These are phyloP conservation scores for Russula sp. DNA, from an alignment of 768 basidiomycete genomes.

Conservation along the genomic window DNA sequence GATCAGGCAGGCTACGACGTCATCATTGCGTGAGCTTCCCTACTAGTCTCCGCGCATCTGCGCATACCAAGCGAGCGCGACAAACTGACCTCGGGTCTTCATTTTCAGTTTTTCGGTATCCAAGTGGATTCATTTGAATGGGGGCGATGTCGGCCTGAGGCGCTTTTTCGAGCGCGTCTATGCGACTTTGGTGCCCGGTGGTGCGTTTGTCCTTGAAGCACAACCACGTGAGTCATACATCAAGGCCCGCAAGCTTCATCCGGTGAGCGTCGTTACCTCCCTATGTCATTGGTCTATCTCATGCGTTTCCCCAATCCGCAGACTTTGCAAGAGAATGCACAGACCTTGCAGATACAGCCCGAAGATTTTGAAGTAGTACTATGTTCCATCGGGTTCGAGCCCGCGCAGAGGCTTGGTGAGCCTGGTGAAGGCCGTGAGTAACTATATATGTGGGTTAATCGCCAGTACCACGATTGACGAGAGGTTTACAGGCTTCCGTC, in stretches of 20 bases:
- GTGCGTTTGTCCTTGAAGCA: slow-evolving; percentile 71
- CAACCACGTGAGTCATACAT: slow-evolving; percentile 82
- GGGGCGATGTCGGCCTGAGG: slow-evolving; percentile 64
- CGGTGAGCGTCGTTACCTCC: slow-evolving; percentile 32
- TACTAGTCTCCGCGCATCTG: no score
- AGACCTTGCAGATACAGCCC: slow-evolving; percentile 50
- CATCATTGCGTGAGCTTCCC: slow-evolving; percentile 59
- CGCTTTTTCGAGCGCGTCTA: slow-evolving; percentile 61
- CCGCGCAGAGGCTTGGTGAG: slow-evolving; percentile 40
- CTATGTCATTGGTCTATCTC: not conserved
- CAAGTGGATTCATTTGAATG: slow-evolving; percentile 89
- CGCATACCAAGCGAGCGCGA: not conserved
- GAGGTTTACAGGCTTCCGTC: slow-evolving; percentile 17
- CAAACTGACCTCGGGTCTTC: not conserved
- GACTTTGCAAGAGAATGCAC: slow-evolving; percentile 55
- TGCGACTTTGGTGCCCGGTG: slow-evolving; percentile 49
- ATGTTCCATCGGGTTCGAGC: slow-evolving; percentile 53
- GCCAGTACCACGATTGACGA: not conserved
- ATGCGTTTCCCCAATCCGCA: slow-evolving; percentile 23
- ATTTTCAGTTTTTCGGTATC: slow-evolving; percentile 66
- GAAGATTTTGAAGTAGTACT: slow-evolving; percentile 49
- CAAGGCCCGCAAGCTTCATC: slow-evolving; percentile 65
- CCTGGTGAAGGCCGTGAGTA: slow-evolving; percentile 59
- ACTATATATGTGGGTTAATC: not conserved
- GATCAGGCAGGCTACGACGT: slow-evolving; percentile 65